Conservation (phyloP, 2,329 filamentous ascomycete genomes). For the Monosporascus sp. region DNA sequence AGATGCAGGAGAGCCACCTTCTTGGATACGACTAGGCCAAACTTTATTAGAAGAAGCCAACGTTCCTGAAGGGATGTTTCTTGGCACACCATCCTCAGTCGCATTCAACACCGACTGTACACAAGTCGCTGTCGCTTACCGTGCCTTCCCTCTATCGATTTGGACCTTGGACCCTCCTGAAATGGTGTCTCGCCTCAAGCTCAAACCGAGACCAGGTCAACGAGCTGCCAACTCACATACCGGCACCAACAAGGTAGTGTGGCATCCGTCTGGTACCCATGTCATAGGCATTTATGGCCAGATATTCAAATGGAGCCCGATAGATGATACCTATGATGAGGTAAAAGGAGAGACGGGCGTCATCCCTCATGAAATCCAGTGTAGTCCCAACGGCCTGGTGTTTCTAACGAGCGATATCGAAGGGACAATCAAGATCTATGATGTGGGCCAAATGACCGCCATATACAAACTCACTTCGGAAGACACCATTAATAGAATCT, state of each 20-base stretch:
- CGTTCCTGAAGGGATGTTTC: slow-evolving; percentile 6
- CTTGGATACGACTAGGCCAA: slow-evolving; percentile 1
- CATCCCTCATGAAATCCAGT: slow-evolving; percentile 7
- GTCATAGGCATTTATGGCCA: slow-evolving; percentile 18
- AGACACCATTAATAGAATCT: slow-evolving; percentile 7
- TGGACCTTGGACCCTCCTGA: slow-evolving; percentile 15
- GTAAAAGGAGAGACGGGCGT: slow-evolving; percentile 5
- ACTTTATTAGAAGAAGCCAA: slow-evolving; percentile 8
- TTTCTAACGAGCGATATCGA: slow-evolving; percentile 11
- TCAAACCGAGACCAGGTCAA: slow-evolving; percentile 3
- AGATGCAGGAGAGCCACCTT: not conserved
- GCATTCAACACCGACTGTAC: slow-evolving; percentile 14
- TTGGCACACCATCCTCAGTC: slow-evolving; percentile 8
- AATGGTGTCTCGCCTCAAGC: slow-evolving; percentile 13
- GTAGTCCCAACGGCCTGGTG: slow-evolving; percentile 10
- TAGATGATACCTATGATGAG: slow-evolving; percentile 15
- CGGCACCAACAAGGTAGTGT: slow-evolving; percentile 8
- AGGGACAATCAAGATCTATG: slow-evolving; percentile 15
- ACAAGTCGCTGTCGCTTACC: slow-evolving; percentile 12
- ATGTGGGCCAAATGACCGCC: slow-evolving; percentile 9
- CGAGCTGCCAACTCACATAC: slow-evolving; percentile 4
- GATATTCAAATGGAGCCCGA: slow-evolving; percentile 21
- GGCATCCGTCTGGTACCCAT: slow-evolving; percentile 15
- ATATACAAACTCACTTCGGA: slow-evolving; percentile 15
- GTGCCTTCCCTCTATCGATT: slow-evolving; percentile 10